Evolutionary conservation across 192 early-diverging fungal species (phyloP).

Genomic region (Gryganskiella cystojenkinii): DNA sequence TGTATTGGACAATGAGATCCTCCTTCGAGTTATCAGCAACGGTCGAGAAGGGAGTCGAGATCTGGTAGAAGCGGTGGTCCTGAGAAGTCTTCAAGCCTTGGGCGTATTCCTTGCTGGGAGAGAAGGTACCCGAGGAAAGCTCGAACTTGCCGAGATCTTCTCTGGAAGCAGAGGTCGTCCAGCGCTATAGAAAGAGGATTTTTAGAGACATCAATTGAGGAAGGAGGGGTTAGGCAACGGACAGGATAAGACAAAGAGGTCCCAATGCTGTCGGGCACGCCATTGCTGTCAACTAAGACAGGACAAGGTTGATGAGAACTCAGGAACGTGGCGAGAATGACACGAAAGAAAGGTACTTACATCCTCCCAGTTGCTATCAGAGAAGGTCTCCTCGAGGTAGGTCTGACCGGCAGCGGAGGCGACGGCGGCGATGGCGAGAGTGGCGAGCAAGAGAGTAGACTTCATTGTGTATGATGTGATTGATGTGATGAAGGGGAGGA

Average conservation of each 20-base stretch:
- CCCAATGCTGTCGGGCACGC: no score
- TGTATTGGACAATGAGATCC: slow-evolving; percentile 86
- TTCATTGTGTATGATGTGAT: slow-evolving; percentile 30
- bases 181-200: slow-evolving; percentile 57
- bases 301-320: no score
- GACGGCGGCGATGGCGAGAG: slow-evolving; percentile 51
- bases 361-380: slow-evolving; percentile 65
- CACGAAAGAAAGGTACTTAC: slow-evolving; percentile 16
- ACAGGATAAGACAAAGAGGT: background rate
- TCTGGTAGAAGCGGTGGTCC: slow-evolving; percentile 88
- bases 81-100: slow-evolving; percentile 83
- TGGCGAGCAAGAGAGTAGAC: slow-evolving; percentile 45
- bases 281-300: no score
- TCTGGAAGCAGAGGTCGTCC: slow-evolving; percentile 73
- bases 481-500: slow-evolving; percentile 1
- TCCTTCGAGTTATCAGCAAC: slow-evolving; percentile 86
- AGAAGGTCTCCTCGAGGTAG: slow-evolving; percentile 92
- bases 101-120: slow-evolving; percentile 71
- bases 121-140: slow-evolving; percentile 80
- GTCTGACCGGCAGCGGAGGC: slow-evolving; percentile 50
- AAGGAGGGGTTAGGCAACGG: background rate
- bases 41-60: slow-evolving; percentile 78
- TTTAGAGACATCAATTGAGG: slow-evolving; percentile 8
- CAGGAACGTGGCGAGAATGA: background rate
- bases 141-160: slow-evolving; percentile 81